phyloP scores from a whole-genome alignment of 192 early-diverging fungal genomes.

The Umbelopsis sp. region DNA sequence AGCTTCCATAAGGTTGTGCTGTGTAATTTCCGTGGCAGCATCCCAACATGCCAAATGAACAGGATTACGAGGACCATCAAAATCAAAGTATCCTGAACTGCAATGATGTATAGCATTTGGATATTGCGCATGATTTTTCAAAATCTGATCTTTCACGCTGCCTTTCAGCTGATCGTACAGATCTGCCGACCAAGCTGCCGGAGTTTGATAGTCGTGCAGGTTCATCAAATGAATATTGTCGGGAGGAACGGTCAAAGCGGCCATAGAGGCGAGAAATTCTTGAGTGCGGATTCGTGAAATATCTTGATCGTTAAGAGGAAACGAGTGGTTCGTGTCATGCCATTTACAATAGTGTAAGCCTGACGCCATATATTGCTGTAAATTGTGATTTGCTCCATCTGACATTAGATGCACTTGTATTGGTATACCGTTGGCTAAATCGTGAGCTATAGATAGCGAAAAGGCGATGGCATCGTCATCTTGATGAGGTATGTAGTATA shows the following conservation, averaged over 20 bases:
- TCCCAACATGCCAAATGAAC: constrained; percentile 9
- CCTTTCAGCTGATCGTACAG: constrained; percentile 1
- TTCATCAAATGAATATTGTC: constrained; percentile 13
- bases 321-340: not conserved
- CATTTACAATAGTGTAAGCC: constrained; percentile 11
- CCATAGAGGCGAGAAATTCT: constrained; percentile 14
- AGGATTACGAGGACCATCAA: not conserved
- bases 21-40: not conserved
- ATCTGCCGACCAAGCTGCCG: not conserved
- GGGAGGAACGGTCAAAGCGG: not conserved
- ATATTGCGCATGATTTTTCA: not conserved
- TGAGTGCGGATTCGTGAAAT: constrained; percentile 14
- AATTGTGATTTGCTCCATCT: not conserved
- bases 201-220: constrained; percentile 5
- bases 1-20: not conserved
- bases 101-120: constrained; percentile 4
- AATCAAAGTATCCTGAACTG: constrained; percentile 1
- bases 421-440: not conserved
- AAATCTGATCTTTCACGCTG: not conserved
- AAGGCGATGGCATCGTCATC: constrained; percentile 12
- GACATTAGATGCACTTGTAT: constrained; percentile 1
- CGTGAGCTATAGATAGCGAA: not conserved
- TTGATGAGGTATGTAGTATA: constrained; percentile 10
- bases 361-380: constrained; percentile 5
- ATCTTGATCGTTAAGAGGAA: not conserved